Conservation (phyloP, 495 filamentous ascomycete species). For the Hyaloscypha finlandica region DNA sequence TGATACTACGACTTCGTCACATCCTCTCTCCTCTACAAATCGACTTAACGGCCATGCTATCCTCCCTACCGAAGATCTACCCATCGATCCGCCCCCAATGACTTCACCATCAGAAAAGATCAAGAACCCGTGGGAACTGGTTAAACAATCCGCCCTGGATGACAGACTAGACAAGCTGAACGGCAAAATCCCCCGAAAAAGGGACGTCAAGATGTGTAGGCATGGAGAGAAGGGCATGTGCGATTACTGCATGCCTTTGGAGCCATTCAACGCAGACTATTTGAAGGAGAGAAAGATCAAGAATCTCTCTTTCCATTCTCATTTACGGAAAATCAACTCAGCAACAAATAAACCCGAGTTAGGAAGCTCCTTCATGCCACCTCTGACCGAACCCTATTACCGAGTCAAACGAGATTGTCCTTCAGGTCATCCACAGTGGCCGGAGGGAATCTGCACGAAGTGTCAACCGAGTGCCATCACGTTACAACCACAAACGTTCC, state of each 20-base stretch:
- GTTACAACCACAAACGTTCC: slow-evolving; percentile 87
- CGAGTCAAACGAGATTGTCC: slow-evolving; percentile 87
- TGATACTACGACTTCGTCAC: slow-evolving; percentile 20
- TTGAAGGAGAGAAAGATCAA: slow-evolving; percentile 97
- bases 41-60: slow-evolving; percentile 80
- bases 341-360: slow-evolving; percentile 94
- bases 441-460: slow-evolving; percentile 98
- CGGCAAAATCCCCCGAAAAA: slow-evolving; percentile 83
- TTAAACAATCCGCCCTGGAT: slow-evolving; percentile 84
- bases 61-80: slow-evolving; percentile 64
- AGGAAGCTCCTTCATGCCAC: slow-evolving; percentile 91
- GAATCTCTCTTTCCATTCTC: slow-evolving; percentile 93
- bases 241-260: slow-evolving; percentile 98
- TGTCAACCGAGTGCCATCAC: slow-evolving; percentile 98
- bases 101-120: slow-evolving; percentile 62
- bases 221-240: slow-evolving; percentile 98
- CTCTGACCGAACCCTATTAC: slow-evolving; percentile 90
- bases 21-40: slow-evolving; percentile 47
- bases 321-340: slow-evolving; percentile 91
- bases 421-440: slow-evolving; percentile 89
- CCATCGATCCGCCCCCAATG: slow-evolving; percentile 59
- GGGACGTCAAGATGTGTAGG: slow-evolving; percentile 86
- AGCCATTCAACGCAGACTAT: slow-evolving; percentile 87
- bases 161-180: slow-evolving; percentile 82
- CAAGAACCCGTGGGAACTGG: slow-evolving; percentile 91